Evolutionary conservation across 2,329 filamentous ascomycete genomes (phyloP).

Genomic region (Talaromyces sp.): DNA sequence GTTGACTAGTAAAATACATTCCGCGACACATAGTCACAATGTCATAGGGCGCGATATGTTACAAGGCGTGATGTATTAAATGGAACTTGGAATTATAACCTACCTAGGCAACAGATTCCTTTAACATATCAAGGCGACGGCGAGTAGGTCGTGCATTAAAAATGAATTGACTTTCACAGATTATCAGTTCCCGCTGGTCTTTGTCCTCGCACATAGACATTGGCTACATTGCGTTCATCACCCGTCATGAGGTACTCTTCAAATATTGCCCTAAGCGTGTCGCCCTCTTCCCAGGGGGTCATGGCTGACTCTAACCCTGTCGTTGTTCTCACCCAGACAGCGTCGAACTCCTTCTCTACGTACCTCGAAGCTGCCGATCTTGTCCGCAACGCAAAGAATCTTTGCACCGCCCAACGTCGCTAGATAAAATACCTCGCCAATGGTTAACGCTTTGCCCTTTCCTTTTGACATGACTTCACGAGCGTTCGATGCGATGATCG

Average conservation of each 20-base stretch:
- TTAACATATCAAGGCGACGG: background rate
- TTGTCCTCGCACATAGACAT: slow-evolving; percentile 47
- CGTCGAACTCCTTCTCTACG: slow-evolving; percentile 65
- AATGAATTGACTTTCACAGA: background rate
- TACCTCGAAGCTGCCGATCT: slow-evolving; percentile 57
- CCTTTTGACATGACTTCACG: slow-evolving; percentile 34
- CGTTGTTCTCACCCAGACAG: slow-evolving; percentile 46
- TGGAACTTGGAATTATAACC: no score
- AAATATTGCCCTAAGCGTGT: slow-evolving; percentile 41
- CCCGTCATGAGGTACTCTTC: slow-evolving; percentile 67
- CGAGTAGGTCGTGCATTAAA: background rate
- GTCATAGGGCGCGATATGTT: no score
- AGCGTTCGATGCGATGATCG: slow-evolving; percentile 51
- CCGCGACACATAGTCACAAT: no score
- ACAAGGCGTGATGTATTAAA: no score
- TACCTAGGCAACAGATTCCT: background rate
- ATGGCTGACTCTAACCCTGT: background rate
- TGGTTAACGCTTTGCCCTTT: slow-evolving; percentile 46
- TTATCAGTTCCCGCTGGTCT: background rate
- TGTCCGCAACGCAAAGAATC: slow-evolving; percentile 54
- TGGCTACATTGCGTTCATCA: slow-evolving; percentile 60
- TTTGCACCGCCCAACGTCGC: slow-evolving; percentile 61
- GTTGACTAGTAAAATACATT: no score
- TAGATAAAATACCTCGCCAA: slow-evolving; percentile 58
- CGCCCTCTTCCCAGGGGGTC: background rate